Conservation (phyloP, 2,329 filamentous ascomycete species). For the Exophiala spinifera region DNA sequence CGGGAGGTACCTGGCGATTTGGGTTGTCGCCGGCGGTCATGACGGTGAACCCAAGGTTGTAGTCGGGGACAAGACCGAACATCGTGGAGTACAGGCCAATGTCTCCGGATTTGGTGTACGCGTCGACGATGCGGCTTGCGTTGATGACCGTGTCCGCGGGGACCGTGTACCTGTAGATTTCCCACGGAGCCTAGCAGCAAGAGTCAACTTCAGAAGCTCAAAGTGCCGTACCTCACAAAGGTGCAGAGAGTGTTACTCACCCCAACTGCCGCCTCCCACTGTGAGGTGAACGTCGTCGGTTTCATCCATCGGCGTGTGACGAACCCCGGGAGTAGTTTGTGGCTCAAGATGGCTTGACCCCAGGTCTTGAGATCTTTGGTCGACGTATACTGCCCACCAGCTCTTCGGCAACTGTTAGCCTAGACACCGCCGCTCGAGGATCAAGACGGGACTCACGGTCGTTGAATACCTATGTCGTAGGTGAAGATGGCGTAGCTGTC, state of each 20-base stretch:
- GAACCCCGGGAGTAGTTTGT: slow-evolving; percentile 35
- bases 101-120: slow-evolving; percentile 37
- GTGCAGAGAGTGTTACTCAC: background rate
- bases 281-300: slow-evolving; percentile 39
- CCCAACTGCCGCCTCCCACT: slow-evolving; percentile 35
- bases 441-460: slow-evolving; percentile 1
- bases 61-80: slow-evolving; percentile 37
- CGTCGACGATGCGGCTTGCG: slow-evolving; percentile 8
- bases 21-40: slow-evolving; percentile 29
- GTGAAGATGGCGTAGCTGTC: slow-evolving; percentile 20
- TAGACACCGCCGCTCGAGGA: too few relatives aligned
- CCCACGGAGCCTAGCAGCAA: slow-evolving; percentile 40
- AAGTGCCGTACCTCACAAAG: background rate
- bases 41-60: slow-evolving; percentile 36
- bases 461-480: slow-evolving; percentile 9
- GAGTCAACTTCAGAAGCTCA: slow-evolving; percentile 15
- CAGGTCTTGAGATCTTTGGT: slow-evolving; percentile 42
- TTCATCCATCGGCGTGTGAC: slow-evolving; percentile 47
- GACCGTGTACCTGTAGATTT: slow-evolving; percentile 8
- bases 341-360: slow-evolving; percentile 44
- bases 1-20: background rate
- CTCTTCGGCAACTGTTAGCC: background rate
- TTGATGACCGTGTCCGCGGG: slow-evolving; percentile 6
- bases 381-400: slow-evolving; percentile 45
- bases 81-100: slow-evolving; percentile 36